A percentile compares a stretch with the other conserved stretches of the same genome.
These are phyloP conservation scores for Diaporthe sp. DNA, from an alignment of 2,329 filamentous ascomycete genomes.

Conservation along the genomic window DNA sequence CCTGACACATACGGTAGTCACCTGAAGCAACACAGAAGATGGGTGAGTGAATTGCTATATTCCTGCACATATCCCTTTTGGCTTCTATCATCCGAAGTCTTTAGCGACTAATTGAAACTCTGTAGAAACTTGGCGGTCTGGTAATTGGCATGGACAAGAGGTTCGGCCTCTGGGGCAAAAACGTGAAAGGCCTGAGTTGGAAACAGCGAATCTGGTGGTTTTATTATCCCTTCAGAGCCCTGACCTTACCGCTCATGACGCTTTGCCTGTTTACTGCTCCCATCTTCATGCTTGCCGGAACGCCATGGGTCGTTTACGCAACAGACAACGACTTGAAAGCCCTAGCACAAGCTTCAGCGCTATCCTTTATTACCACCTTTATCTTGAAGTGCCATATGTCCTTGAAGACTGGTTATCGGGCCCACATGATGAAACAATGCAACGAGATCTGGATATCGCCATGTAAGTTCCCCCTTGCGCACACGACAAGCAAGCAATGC, in stretches of 20 bases:
- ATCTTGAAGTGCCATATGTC: neutral
- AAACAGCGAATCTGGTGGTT: slow-evolving; percentile 28
- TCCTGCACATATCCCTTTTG: too few relatives aligned
- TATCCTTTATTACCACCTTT: neutral
- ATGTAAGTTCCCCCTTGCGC: neutral
- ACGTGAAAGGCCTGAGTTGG: slow-evolving; percentile 30
- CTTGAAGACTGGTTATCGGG: slow-evolving; percentile 4
- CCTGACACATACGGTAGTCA: slow-evolving; percentile 66
- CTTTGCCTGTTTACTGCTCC: neutral
- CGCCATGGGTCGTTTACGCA: neutral
- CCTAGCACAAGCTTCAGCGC: neutral
- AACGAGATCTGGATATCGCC: slow-evolving; percentile 14
- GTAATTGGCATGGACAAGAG: slow-evolving; percentile 16
- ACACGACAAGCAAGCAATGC: too few relatives aligned
- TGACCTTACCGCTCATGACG: neutral
- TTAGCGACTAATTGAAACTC: neutral
- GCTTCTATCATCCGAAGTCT: rapidly evolving
- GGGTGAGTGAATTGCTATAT: slow-evolving; percentile 45
- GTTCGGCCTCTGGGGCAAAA: slow-evolving; percentile 22
- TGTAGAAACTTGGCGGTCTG: neutral
- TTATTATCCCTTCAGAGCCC: slow-evolving; percentile 1
- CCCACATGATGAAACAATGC: slow-evolving; percentile 16
- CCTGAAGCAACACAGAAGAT: slow-evolving; percentile 66
- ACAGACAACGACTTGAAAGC: neutral
- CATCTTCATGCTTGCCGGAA: neutral